A percentile compares a stretch with the other conserved stretches of the same genome.
These are phyloP conservation scores for Sphagnum tenellum DNA, from an alignment of 225 moss, liverwort and hornwort genomes.

Conservation along the genomic window DNA sequence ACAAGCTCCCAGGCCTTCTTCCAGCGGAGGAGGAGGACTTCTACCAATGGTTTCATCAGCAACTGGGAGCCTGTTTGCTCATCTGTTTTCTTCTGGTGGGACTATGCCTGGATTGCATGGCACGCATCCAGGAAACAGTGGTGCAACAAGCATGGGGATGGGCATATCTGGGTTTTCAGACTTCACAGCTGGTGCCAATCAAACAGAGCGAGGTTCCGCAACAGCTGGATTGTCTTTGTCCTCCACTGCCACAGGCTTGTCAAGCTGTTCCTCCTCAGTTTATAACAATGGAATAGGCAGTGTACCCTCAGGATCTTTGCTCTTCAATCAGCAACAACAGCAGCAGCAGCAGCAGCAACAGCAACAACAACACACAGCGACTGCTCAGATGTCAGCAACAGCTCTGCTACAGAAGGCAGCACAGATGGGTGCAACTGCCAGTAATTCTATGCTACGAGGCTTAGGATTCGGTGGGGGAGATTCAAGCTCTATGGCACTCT, in stretches of 20 bases:
- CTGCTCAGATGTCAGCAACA: constrained; percentile 97
- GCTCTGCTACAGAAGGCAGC: constrained; percentile 99
- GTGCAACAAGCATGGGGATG: constrained; percentile 52
- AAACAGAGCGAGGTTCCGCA: constrained; percentile 62
- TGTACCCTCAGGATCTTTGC: constrained; percentile 56
- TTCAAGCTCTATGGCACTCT: constrained; percentile 59
- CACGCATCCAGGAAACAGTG: constrained; percentile 63
- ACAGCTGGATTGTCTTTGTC: constrained; percentile 72
- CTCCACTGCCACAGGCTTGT: constrained; percentile 68
- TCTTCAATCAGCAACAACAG: constrained; percentile 57
- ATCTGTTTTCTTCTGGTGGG: constrained; percentile 73
- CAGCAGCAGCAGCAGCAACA: no score
- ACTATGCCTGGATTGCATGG: constrained; percentile 63
- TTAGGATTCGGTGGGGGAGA: constrained; percentile 88
- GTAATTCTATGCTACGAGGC: constrained; percentile 84
- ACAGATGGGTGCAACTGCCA: constrained; percentile 92
- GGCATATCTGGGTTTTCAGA: constrained; percentile 85
- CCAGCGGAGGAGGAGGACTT: constrained; percentile 24
- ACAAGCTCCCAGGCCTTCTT: constrained; percentile 60
- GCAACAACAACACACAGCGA: constrained; percentile 42
- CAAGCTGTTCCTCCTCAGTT: constrained; percentile 51
- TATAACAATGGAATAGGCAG: constrained; percentile 61
- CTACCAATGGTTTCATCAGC: constrained; percentile 51
- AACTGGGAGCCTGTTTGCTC: constrained; percentile 64
- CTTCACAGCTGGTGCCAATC: constrained; percentile 70